A percentile compares a stretch with the other conserved stretches of the same genome.
Evolutionary conservation across 257 asterid species (phyloP).

Genomic region (Nicotiana benthamiana): DNA sequence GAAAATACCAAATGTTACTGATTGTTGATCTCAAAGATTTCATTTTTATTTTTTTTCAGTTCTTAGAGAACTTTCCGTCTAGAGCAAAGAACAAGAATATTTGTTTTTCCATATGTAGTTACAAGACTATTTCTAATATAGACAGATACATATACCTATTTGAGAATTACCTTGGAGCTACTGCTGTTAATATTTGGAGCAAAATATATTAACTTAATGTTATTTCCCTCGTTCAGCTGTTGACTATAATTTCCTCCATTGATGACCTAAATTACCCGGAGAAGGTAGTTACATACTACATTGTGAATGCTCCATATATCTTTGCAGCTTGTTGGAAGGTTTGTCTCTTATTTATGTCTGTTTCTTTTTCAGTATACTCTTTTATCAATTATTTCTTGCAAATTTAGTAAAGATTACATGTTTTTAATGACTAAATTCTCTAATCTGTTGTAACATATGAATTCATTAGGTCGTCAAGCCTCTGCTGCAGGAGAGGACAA

Average conservation of each 20-base stretch:
- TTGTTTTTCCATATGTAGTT: neutral
- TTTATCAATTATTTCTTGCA: neutral
- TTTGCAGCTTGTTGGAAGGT: conserved; percentile 86
- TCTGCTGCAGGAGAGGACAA: conserved; percentile 72
- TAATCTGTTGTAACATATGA: neutral
- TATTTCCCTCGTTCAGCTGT: conserved; percentile 37
- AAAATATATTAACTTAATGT: neutral
- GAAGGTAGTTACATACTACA: conserved; percentile 59
- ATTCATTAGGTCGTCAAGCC: conserved; percentile 63
- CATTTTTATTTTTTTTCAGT: neutral
- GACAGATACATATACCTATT: neutral
- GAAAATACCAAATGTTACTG: neutral
- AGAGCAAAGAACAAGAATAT: neutral
- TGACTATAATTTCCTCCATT: conserved; percentile 55
- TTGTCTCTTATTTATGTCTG: conserved; percentile 6
- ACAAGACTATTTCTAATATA: neutral
- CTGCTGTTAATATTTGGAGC: neutral
- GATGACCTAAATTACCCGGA: conserved; percentile 78
- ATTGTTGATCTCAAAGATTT: neutral
- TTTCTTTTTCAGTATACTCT: neutral
- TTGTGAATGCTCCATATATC: conserved; percentile 64
- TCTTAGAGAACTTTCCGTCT: neutral
- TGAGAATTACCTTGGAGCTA: neutral
- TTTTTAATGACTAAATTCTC: neutral
- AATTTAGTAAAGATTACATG: neutral